Base-by-base conservation (phyloP, 805 yeast genomes). In the Trichomonascus vanleenenianus region DNA sequence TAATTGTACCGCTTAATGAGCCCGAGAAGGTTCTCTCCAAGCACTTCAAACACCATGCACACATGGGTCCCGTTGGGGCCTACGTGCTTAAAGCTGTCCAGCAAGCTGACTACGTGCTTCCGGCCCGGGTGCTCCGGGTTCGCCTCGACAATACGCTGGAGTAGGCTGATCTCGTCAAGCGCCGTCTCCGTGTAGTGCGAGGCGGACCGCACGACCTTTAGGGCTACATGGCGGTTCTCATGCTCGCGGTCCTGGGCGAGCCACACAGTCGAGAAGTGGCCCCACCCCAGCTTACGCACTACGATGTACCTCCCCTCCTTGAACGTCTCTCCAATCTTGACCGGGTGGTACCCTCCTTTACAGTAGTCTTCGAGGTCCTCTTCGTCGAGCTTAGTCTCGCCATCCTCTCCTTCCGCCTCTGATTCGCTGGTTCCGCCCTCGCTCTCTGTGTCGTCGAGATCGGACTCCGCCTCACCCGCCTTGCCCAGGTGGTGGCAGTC, bases 201-300 rank as follows among this genome's bases (percentile, higher is more conserved):
- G 12, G 96, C 96, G 56, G 94, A 82, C 51, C 96, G 75, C 20
- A 93, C 97, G 55, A 93, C 83, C 63, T 93, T 93, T 74, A 93
- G 75, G 1, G 98, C 98, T 18, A 93, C 97, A 60, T 85, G 96
- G 40, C 75, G 67, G 49, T 75, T 72, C 45, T 71, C 68, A 49
- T 74, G 72, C 43, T 71, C 69, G 44, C 70, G 66, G 47, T 78
- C 81, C 43, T 69, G 71, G 3, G 96, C 97, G 25, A 85, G 70
- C 97, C 96, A 89, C 18, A 86, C 97, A 1, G 96, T 93, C 22
- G 95, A 83, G 61, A 93, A 93, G 65, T 93, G 97, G 31, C 99
- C 99, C 99, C 99, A 93, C 0, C 99, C 99, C 3, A 93, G 70
- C 61, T 93, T 93, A 50, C 97, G 76, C 27, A 85, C 89, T 41